Evolutionary conservation across 345 rosid genomes (phyloP), one percentile per base, ranked within the genome.

Genomic region (Erysimum cheiranthoides): DNA sequence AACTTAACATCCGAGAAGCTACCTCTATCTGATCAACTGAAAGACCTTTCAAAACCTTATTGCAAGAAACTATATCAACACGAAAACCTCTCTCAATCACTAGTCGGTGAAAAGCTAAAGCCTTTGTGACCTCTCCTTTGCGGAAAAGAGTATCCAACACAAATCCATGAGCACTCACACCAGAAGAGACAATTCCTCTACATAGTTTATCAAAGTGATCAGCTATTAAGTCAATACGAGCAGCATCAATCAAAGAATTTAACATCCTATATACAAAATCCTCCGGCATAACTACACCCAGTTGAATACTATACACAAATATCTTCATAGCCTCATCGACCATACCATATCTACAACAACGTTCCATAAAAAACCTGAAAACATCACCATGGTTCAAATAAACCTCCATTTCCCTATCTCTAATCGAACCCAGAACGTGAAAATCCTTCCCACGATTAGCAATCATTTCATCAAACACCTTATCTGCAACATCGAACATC

Each of bases 31-130:
- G 70, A 70, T 70, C 54, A 66, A 60, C 17, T 0, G 76, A 82
- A 61, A 86, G 82, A 71, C 27, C 38, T 61, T 59, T 85, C 49
- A 86, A 51, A 65, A 83, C 40, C 72, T 80, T 86, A 71, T 86
- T 86, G 45, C 88, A 86, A 13, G 83, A 66, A 65, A 80, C 78
- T 43, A 80, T 78, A 72, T 80, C 75, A 3, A 80, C 78, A 45
- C 3, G 36, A 70, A 83, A 61, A 5, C 84, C 82, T 40, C 67
- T 68, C 78, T 68, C 54, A 68, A 71, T 34, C 52, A 83, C 9
- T 13, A 57, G n/a, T 38, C 27, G 62, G 40, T 84, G 88, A 68
- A 84, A 81, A 27, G 38, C 57, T 43, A 83, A 77, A 71, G 83
- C 80, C 73, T 75, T 78, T 50, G 66, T 74, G 39, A 71, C 47